Evolutionary conservation across 1,284 basidiomycete genomes (phyloP).

Genomic region (Apiotrichum gracile): DNA sequence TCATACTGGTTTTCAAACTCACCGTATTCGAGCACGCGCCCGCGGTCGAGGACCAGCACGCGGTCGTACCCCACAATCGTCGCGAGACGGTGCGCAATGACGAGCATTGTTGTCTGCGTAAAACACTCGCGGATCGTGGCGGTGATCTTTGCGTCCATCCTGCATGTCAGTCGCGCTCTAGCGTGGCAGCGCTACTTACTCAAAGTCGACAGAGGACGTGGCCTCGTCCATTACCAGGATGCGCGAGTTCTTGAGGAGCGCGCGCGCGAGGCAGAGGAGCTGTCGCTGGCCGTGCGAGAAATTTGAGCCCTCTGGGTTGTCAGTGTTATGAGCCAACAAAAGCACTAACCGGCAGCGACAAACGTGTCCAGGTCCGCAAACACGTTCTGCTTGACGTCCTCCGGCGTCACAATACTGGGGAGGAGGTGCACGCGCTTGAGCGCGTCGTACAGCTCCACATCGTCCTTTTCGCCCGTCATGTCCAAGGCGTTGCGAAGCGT

Average conservation of each 20-base stretch:
- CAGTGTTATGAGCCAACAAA: background rate
- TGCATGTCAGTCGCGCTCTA: slow-evolving; percentile 10
- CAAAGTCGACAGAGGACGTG: slow-evolving; percentile 66
- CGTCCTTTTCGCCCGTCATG: slow-evolving; percentile 39
- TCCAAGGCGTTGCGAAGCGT: slow-evolving; percentile 64
- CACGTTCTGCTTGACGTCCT: slow-evolving; percentile 48
- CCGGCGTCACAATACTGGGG: slow-evolving; percentile 47
- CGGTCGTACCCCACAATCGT: slow-evolving; percentile 54
- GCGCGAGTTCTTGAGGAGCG: slow-evolving; percentile 62
- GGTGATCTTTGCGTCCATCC: slow-evolving; percentile 69
- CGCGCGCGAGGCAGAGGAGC: slow-evolving; percentile 64
- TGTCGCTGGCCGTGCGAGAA: slow-evolving; percentile 74
- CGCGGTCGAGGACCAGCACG: slow-evolving; percentile 68
- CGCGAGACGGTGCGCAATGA: slow-evolving; percentile 69
- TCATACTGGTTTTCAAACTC: background rate
- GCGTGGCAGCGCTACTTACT: slow-evolving; percentile 36
- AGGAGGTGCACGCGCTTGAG: slow-evolving; percentile 56
- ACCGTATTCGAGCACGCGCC: slow-evolving; percentile 49
- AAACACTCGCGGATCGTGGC: slow-evolving; percentile 68
- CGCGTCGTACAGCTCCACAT: slow-evolving; percentile 55
- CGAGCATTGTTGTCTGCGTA: slow-evolving; percentile 57
- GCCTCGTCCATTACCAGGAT: slow-evolving; percentile 61
- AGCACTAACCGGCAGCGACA: slow-evolving; percentile 29
- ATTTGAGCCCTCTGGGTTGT: slow-evolving; percentile 53
- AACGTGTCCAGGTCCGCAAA: slow-evolving; percentile 54